These are phyloP conservation scores for Evansstolkia leycettana DNA, from an alignment of 495 filamentous ascomycete genomes.

Conservation along the genomic window DNA sequence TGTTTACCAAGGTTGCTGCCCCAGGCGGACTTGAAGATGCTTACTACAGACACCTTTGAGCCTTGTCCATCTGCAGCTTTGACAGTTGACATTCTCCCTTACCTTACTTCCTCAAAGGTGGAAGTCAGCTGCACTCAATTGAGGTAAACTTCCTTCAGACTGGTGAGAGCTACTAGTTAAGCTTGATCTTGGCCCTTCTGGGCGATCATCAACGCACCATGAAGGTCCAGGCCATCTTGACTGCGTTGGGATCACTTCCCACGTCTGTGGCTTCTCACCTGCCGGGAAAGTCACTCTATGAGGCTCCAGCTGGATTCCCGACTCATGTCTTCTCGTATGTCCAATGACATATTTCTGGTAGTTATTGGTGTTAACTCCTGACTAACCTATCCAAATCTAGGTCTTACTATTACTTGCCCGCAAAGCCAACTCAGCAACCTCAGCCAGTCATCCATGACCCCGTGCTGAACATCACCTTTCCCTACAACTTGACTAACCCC, in stretches of 20 bases:
- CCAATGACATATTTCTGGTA: too few relatives aligned
- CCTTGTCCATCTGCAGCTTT: too few relatives aligned
- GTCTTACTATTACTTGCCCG: slow-evolving; percentile 36
- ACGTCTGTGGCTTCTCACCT: slow-evolving; percentile 3
- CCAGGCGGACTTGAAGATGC: too few relatives aligned
- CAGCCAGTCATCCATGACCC: slow-evolving; percentile 47
- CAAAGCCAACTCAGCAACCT: slow-evolving; percentile 41
- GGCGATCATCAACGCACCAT: not conserved
- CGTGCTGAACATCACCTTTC: slow-evolving; percentile 43
- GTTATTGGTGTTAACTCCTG: too few relatives aligned
- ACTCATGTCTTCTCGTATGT: slow-evolving; percentile 37
- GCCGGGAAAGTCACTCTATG: slow-evolving; percentile 31
- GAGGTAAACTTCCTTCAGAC: too few relatives aligned
- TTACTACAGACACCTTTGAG: too few relatives aligned
- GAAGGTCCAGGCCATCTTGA: slow-evolving; percentile 8
- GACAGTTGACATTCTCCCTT: too few relatives aligned
- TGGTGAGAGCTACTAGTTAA: too few relatives aligned
- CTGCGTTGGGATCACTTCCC: not conserved
- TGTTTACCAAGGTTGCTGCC: too few relatives aligned
- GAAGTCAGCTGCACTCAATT: too few relatives aligned
- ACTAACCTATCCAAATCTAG: slow-evolving; percentile 3
- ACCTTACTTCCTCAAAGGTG: too few relatives aligned
- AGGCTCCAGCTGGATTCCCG: slow-evolving; percentile 40
- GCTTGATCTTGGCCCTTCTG: too few relatives aligned
- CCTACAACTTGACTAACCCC: slow-evolving; percentile 43